phyloP scores from a whole-genome alignment of 345 rosid genomes.

The Crucihimalaya himalaica region DNA sequence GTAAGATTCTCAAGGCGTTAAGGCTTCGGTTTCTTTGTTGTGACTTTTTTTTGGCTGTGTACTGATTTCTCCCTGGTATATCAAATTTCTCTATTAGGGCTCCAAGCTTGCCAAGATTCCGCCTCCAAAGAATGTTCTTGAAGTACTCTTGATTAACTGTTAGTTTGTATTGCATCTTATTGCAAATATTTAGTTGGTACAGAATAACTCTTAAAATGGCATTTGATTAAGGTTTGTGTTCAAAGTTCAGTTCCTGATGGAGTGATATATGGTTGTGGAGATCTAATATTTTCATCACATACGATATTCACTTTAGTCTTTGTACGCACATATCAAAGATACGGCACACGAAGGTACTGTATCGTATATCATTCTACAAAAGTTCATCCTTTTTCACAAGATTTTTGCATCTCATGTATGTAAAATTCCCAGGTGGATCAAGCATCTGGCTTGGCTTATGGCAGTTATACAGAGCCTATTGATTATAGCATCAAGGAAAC shows the following conservation, averaged over 20 bases:
- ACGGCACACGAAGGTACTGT: conserved; percentile 63
- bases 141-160: conserved; percentile 71
- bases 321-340: conserved; percentile 71
- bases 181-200: background rate
- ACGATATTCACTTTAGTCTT: conserved; percentile 79
- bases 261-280: conserved; percentile 75
- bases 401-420: conserved; percentile 8
- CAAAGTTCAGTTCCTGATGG: conserved; percentile 72
- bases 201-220: background rate
- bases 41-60: background rate
- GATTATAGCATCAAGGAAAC: conserved; percentile 86
- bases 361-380: background rate
- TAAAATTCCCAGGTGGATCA: conserved; percentile 53
- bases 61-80: background rate
- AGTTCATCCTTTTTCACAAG: background rate
- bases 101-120: conserved; percentile 71
- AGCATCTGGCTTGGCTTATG: conserved; percentile 71
- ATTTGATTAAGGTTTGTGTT: conserved; percentile 24
- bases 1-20: conserved; percentile 36
- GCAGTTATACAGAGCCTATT: conserved; percentile 76
- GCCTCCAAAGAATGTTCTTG: conserved; percentile 57
- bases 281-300: conserved; percentile 92
- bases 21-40: background rate
- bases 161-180: conserved; percentile 21
- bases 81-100: conserved; percentile 50